These are phyloP conservation scores for Clonostachys rhizophaga DNA, from an alignment of 2,329 filamentous ascomycete species.

Conservation along the genomic window DNA sequence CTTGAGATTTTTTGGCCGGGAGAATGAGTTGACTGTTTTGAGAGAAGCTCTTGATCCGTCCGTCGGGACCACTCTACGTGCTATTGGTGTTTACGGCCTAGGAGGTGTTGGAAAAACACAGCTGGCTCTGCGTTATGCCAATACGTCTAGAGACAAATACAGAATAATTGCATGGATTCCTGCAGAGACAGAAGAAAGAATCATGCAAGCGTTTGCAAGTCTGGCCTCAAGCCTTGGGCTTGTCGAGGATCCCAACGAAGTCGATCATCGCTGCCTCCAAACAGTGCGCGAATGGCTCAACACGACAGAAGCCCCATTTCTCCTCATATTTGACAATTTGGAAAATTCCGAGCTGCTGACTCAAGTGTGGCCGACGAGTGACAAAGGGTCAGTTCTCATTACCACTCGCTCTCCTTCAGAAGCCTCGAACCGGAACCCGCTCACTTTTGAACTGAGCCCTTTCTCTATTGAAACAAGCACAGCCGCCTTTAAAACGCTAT, in stretches of 20 bases:
- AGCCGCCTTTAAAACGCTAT: neutral
- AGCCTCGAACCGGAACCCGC: too few relatives aligned
- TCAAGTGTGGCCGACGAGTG: constrained; percentile 3
- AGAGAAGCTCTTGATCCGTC: neutral
- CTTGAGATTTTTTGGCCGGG: too few relatives aligned
- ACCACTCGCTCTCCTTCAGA: constrained; percentile 2
- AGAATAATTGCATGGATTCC: constrained; percentile 4
- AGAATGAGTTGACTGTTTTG: too few relatives aligned
- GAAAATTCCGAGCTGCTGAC: constrained; percentile 2
- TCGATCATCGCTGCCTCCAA: neutral
- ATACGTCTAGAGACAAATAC: constrained; percentile 3
- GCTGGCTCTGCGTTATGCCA: constrained; percentile 4
- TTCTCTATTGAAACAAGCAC: neutral
- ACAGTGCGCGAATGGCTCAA: constrained; percentile 3
- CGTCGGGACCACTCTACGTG: neutral
- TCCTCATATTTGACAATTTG: constrained; percentile 4
- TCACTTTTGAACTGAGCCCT: too few relatives aligned
- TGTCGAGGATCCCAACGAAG: neutral
- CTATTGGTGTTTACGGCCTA: constrained; percentile 1
- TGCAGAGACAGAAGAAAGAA: constrained; percentile 1
- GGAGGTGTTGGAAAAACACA: constrained; percentile 4
- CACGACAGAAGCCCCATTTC: constrained; percentile 1
- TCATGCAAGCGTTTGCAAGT: constrained; percentile 3
- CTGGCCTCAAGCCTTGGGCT: constrained; percentile 3
- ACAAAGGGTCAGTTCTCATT: constrained; percentile 4